Evolutionary conservation across 345 rosid genomes (phyloP), one percentile per base, ranked within the genome.

Genomic region (Boechera divaricarpa): DNA sequence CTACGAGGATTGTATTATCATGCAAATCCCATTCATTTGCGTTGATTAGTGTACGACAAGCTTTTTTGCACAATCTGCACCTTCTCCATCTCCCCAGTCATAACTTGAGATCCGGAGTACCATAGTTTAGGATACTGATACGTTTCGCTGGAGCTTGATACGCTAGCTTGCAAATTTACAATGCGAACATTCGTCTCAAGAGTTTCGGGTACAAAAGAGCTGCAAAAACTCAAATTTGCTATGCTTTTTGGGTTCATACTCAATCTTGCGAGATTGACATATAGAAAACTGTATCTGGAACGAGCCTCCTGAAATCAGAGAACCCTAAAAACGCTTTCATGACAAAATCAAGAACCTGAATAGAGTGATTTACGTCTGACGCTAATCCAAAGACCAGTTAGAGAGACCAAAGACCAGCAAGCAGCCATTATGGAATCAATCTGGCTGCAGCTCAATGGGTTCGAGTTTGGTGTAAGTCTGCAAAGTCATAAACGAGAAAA

Each of bases 271-370:
- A 61, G 70, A 42, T 18, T 73, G 54, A 63, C 10, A 42, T 31
- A 73, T 13, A 31, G n/a, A 10, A 47, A 72, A 49, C 21, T 35
- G 29, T 48, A 59, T 48, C 26, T 48, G n/a, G 24, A 35, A 35
- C 29, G 26, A 45, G 38, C n/a, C 61, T 24, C 44, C 13, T 9
- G 38, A 47, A 12, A 58, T 47, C 48, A 55, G 16, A 21, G 13
- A 18, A 16, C 16, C 41, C 64, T 29, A 10, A 29, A 41, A 57
- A 38, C 7, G 64, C 18, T 42, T 56, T 36, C 64, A 38, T 57
- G 58, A 70, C 57, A 53, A 21, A 32, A 31, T 56, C 3, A 12
- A 26, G 29, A 70, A 69, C 66, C 45, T 70, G 54, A 45, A 13
- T 24, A 60, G 57, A 48, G 38, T 35, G 29, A 67, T 35, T 47